Evolutionary conservation across 169 alveolate genomes (phyloP).

Genomic region (Plasmodium cynomolgi): DNA sequence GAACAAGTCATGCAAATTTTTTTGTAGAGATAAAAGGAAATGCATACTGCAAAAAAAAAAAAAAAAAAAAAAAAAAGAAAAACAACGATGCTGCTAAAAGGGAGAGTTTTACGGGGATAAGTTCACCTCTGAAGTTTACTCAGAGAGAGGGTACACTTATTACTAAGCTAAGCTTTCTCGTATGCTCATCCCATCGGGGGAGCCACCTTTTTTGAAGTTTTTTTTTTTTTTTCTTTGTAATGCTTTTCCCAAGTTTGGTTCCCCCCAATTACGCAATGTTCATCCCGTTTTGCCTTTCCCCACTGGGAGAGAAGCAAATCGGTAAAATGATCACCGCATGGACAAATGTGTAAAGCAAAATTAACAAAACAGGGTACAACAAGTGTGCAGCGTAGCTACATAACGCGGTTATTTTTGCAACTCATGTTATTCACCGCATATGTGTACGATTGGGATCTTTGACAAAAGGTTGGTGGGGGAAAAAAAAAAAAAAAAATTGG

Average conservation of each 20-base stretch:
- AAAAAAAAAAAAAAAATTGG: neutral
- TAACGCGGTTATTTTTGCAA: neutral
- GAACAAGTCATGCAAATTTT: neutral
- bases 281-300: neutral
- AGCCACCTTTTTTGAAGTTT: neutral
- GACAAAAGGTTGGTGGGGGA: neutral
- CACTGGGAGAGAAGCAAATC: neutral
- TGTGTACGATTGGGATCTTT: neutral
- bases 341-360: neutral
- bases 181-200: neutral
- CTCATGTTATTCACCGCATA: neutral
- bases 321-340: neutral
- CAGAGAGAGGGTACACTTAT: neutral
- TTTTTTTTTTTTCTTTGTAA: neutral
- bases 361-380: neutral
- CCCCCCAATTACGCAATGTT: neutral
- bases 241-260: neutral
- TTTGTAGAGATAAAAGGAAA: neutral
- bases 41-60: neutral
- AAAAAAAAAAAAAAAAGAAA: neutral
- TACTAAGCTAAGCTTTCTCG: neutral
- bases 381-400: neutral
- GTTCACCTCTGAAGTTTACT: neutral
- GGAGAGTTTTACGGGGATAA: neutral
- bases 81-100: neutral